Conservation (phyloP, 192 early-diverging fungal genomes). For the Mortierella claussenii region DNA sequence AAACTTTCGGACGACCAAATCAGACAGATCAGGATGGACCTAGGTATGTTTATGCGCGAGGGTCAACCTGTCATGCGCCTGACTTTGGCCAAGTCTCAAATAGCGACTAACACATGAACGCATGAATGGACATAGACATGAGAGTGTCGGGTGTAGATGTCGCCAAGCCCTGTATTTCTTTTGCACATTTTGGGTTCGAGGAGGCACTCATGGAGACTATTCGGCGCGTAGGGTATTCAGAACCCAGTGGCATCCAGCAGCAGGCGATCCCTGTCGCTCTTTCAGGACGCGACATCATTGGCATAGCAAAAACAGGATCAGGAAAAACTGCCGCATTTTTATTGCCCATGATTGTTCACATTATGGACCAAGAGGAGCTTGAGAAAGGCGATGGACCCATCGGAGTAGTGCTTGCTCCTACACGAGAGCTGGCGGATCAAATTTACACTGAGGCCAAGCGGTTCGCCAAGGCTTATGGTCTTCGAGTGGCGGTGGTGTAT, state of each 20-base stretch:
- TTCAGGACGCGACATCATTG: slow-evolving; percentile 84
- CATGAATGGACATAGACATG: slow-evolving; percentile 56
- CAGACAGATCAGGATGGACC: slow-evolving; percentile 61
- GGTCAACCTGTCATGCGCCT: too few relatives aligned
- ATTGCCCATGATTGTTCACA: slow-evolving; percentile 85
- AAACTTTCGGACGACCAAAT: slow-evolving; percentile 66
- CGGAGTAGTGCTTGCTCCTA: slow-evolving; percentile 82
- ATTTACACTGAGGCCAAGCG: slow-evolving; percentile 84
- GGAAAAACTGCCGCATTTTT: slow-evolving; percentile 90
- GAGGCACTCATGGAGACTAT: slow-evolving; percentile 71
- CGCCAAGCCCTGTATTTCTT: slow-evolving; percentile 82
- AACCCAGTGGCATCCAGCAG: slow-evolving; percentile 81
- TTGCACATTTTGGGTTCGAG: slow-evolving; percentile 88
- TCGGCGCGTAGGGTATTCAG: slow-evolving; percentile 70
- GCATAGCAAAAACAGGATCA: slow-evolving; percentile 87
- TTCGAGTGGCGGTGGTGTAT: slow-evolving; percentile 76
- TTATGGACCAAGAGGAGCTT: slow-evolving; percentile 85
- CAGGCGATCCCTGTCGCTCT: slow-evolving; percentile 83
- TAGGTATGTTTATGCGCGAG: slow-evolving; percentile 47
- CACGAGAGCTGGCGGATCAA: slow-evolving; percentile 81
- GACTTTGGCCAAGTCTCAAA: too few relatives aligned
- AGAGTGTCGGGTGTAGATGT: slow-evolving; percentile 71
- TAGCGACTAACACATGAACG: background rate
- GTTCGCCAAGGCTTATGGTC: slow-evolving; percentile 79
- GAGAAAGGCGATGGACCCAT: slow-evolving; percentile 83